These are phyloP conservation scores for Zygoascus hellenicus DNA, from an alignment of 1,139 yeast genomes.

Conservation along the genomic window DNA sequence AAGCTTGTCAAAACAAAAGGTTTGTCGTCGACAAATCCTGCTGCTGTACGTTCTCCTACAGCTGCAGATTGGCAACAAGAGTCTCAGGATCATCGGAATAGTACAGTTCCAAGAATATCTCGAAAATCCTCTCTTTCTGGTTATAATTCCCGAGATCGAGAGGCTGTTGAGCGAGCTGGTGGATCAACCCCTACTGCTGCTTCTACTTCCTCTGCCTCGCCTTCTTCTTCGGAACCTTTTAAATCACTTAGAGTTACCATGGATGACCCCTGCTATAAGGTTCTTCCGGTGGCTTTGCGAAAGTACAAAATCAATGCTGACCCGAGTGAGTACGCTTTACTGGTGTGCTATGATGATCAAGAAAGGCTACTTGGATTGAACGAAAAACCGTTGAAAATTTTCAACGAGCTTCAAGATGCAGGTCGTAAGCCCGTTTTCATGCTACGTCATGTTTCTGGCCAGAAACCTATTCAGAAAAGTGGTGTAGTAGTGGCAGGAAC, in stretches of 20 bases:
- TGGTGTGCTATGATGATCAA: constrained; percentile 85
- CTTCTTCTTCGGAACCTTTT: constrained; percentile 52
- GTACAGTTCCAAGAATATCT: not conserved
- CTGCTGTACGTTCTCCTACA: constrained; percentile 6
- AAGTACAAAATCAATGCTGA: constrained; percentile 78
- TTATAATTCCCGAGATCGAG: not conserved
- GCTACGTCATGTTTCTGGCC: constrained; percentile 73
- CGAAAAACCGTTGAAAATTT: constrained; percentile 85
- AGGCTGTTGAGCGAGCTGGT: not conserved
- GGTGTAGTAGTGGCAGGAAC: constrained; percentile 32
- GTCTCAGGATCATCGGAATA: not conserved
- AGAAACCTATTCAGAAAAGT: constrained; percentile 19
- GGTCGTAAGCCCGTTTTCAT: constrained; percentile 91
- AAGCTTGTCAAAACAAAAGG: constrained; percentile 5
- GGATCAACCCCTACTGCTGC: not conserved
- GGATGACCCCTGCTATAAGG: constrained; percentile 88
- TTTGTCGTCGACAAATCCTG: not conserved
- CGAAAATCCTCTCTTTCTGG: constrained; percentile 2
- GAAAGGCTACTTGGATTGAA: constrained; percentile 78
- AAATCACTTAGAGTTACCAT: constrained; percentile 83
- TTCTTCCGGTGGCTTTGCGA: constrained; percentile 83
- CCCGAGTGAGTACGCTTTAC: constrained; percentile 84
- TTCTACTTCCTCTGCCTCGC: not conserved
- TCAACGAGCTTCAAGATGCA: constrained; percentile 77
- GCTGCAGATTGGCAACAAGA: constrained; percentile 3